phyloP scores from a whole-genome alignment of 768 basidiomycete genomes.

The Sarcomyxa edulis region DNA sequence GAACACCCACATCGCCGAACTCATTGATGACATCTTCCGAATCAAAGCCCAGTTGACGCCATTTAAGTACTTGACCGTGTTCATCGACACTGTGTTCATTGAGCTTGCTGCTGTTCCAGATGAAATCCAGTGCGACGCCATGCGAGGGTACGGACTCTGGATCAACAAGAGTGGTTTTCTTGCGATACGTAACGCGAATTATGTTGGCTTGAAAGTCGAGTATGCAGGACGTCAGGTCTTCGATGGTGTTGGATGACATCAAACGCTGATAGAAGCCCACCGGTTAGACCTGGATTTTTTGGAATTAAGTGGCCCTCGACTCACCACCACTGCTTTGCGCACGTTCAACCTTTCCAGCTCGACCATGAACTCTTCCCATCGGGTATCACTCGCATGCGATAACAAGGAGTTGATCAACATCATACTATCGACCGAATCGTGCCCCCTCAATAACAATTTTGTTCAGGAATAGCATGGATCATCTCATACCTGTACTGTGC shows the following conservation, averaged over 20 bases:
- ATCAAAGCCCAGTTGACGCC: constrained; percentile 76
- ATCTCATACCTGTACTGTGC: constrained; percentile 67
- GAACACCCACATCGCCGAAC: constrained; percentile 72
- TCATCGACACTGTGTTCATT: constrained; percentile 40
- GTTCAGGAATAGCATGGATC: not conserved
- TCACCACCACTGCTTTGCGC: constrained; percentile 75
- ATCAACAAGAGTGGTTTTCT: constrained; percentile 76
- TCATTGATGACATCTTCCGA: constrained; percentile 71
- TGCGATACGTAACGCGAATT: constrained; percentile 70
- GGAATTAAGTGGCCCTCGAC: constrained; percentile 20
- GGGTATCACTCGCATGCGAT: constrained; percentile 68
- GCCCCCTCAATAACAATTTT: constrained; percentile 7
- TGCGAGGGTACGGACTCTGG: constrained; percentile 58
- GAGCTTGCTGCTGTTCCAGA: constrained; percentile 65
- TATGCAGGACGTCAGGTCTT: constrained; percentile 79
- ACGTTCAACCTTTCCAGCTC: constrained; percentile 75
- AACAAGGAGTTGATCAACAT: constrained; percentile 87
- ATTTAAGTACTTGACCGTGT: constrained; percentile 51
- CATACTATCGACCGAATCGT: constrained; percentile 64
- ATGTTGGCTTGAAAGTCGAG: constrained; percentile 88
- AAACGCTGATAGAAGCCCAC: constrained; percentile 46
- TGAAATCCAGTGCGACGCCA: constrained; percentile 48
- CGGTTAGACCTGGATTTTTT: not conserved
- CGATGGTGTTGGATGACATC: constrained; percentile 77
- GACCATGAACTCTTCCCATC: constrained; percentile 75